A percentile compares a stretch with the other conserved stretches of the same genome.
Conservation (phyloP, 2,329 filamentous ascomycete genomes). For the Stachybotrys echinatus region DNA sequence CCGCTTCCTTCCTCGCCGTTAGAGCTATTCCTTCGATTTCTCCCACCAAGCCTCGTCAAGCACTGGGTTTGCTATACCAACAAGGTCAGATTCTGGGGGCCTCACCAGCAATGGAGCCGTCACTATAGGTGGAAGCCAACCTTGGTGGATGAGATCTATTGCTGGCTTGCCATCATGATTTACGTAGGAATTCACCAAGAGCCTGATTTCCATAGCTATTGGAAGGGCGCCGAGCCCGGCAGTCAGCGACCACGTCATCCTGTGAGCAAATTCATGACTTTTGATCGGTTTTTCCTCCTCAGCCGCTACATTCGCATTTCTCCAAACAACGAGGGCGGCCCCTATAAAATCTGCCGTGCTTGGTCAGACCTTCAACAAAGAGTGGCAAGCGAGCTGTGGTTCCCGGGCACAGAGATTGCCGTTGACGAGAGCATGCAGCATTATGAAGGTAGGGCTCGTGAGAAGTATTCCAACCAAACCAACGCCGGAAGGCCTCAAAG, state of each 20-base stretch:
- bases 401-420: conserved; percentile 1
- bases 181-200: conserved; percentile 8
- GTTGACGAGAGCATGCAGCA: conserved; percentile 5
- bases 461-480: conserved; percentile 4
- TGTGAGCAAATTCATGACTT: conserved; percentile 8
- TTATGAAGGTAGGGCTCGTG: not conserved
- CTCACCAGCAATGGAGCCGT: too few relatives aligned
- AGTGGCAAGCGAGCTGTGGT: not conserved
- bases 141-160: conserved; percentile 5
- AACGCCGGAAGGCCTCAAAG: conserved; percentile 7
- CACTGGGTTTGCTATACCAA: too few relatives aligned
- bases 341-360: too few relatives aligned
- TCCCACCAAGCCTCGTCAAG: too few relatives aligned
- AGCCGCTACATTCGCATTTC: conserved; percentile 2
- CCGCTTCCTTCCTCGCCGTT: too few relatives aligned
- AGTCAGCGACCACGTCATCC: not conserved
- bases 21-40: too few relatives aligned
- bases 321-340: not conserved
- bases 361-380: conserved; percentile 7
- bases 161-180: conserved; percentile 8
- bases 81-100: too few relatives aligned
- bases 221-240: not conserved
- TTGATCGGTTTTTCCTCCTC: conserved; percentile 6
- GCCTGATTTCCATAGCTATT: conserved; percentile 5
- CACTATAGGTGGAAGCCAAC: conserved; percentile 2